A percentile compares a stretch with the other conserved stretches of the same genome.
Conservation (phyloP, 257 asterid species). For the Dorcoceras hygrometricum region DNA sequence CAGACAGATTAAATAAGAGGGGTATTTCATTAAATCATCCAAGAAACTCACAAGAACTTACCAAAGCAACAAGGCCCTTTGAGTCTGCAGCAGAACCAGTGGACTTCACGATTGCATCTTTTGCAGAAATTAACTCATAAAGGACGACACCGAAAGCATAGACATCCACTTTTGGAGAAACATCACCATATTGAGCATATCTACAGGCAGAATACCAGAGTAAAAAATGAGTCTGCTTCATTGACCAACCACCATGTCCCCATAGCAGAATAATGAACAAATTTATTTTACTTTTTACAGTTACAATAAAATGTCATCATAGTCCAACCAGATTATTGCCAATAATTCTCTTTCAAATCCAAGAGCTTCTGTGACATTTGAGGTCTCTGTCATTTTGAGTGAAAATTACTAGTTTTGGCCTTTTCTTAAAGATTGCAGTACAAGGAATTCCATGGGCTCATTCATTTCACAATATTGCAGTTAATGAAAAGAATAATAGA, state of each 20-base stretch:
- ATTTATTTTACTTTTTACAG: not conserved
- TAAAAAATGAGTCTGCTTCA: not conserved
- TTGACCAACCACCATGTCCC: not conserved
- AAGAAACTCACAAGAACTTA: slow-evolving; percentile 32
- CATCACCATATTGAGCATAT: slow-evolving; percentile 88
- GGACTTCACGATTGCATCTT: slow-evolving; percentile 79
- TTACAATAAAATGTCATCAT: not conserved
- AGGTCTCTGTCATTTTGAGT: not conserved
- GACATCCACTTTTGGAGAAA: slow-evolving; percentile 91
- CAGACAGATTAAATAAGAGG: not conserved
- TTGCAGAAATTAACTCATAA: slow-evolving; percentile 85
- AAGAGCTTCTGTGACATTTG: not conserved
- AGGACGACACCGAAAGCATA: slow-evolving; percentile 95
- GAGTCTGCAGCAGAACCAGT: slow-evolving; percentile 58
- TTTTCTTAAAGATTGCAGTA: no score
- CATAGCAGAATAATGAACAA: not conserved
- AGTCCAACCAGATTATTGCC: not conserved
- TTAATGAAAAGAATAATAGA: no score
- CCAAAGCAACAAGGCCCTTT: slow-evolving; percentile 80
- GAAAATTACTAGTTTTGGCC: not conserved
- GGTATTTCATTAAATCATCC: no score
- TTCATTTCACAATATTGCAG: no score
- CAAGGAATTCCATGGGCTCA: no score
- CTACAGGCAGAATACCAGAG: slow-evolving; percentile 39
- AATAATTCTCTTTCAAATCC: not conserved